Conservation (phyloP, 106 monocot genomes). For the Apostasia shenzhenica region DNA sequence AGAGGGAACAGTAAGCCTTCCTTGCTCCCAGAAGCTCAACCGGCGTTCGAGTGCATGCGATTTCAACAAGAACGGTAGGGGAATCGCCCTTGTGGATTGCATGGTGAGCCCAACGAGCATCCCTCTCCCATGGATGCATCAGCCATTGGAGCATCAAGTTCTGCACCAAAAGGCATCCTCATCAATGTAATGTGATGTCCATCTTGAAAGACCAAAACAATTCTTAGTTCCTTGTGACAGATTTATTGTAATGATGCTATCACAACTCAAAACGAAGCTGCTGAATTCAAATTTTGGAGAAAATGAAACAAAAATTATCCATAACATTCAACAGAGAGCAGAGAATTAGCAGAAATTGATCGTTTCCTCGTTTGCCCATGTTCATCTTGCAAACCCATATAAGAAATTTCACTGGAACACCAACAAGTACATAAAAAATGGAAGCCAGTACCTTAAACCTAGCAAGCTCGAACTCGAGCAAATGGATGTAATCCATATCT, state of each 20-base stretch:
- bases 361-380: background rate
- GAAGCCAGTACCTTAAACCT: conserved; percentile 42
- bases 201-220: too few relatives aligned
- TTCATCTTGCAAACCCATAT: background rate
- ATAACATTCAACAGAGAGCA: too few relatives aligned
- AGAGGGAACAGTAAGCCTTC: conserved; percentile 59
- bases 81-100: conserved; percentile 47
- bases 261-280: too few relatives aligned
- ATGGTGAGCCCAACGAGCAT: conserved; percentile 59
- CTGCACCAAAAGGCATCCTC: conserved; percentile 9
- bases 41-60: conserved; percentile 55
- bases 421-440: background rate
- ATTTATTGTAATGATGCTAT: too few relatives aligned
- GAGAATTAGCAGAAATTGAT: too few relatives aligned
- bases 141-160: conserved; percentile 41
- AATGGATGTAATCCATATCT: conserved; percentile 30
- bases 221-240: too few relatives aligned
- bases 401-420: background rate
- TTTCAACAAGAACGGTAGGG: conserved; percentile 45
- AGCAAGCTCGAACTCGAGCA: conserved; percentile 40
- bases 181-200: background rate
- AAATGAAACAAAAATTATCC: too few relatives aligned
- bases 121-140: conserved; percentile 76
- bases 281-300: too few relatives aligned
- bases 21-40: conserved; percentile 52